Percentiles rank a stretch among this genome's conserved stretches.
phyloP scores from a whole-genome alignment of 2,329 filamentous ascomycete species.

The Bipolaris bicolor region DNA sequence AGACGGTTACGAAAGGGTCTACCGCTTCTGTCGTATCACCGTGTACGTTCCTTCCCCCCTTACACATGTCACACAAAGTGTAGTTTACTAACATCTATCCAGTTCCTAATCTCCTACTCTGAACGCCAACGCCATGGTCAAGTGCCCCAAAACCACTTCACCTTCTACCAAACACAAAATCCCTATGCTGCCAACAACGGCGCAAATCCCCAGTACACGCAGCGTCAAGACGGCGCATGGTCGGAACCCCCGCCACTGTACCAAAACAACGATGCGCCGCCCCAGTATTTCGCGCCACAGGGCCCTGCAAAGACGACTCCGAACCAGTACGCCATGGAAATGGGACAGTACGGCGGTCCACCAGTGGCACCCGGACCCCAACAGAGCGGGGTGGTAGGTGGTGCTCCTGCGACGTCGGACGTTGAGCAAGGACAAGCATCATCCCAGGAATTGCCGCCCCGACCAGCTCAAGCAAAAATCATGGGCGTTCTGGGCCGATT shows the following conservation, averaged over 20 bases:
- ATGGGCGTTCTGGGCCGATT: conserved; percentile 37
- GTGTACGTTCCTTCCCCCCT: conserved; percentile 44
- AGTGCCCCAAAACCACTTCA: conserved; percentile 46
- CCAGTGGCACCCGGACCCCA: conserved; percentile 22
- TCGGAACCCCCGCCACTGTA: conserved; percentile 45
- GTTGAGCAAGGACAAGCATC: conserved; percentile 20
- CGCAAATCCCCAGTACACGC: conserved; percentile 25
- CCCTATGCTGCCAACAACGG: conserved; percentile 16
- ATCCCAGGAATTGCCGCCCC: conserved; percentile 30
- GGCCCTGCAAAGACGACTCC: conserved; percentile 40
- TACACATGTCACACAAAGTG: neutral
- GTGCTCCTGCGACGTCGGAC: conserved; percentile 7
- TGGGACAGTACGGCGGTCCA: conserved; percentile 33
- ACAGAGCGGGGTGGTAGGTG: conserved; percentile 39
- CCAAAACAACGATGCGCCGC: conserved; percentile 42
- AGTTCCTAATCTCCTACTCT: conserved; percentile 53
- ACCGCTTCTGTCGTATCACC: conserved; percentile 71
- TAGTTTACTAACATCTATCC: neutral
- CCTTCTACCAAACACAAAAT: conserved; percentile 45
- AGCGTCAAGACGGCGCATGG: conserved; percentile 39
- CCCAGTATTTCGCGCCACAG: conserved; percentile 41
- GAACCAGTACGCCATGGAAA: conserved; percentile 35
- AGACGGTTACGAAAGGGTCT: conserved; percentile 69
- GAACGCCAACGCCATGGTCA: conserved; percentile 46
- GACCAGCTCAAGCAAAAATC: conserved; percentile 42